A percentile compares a stretch with the other conserved stretches of the same genome.
phyloP scores from a whole-genome alignment of 805 yeast genomes.

The Zygotorulaspora chibaensis region DNA sequence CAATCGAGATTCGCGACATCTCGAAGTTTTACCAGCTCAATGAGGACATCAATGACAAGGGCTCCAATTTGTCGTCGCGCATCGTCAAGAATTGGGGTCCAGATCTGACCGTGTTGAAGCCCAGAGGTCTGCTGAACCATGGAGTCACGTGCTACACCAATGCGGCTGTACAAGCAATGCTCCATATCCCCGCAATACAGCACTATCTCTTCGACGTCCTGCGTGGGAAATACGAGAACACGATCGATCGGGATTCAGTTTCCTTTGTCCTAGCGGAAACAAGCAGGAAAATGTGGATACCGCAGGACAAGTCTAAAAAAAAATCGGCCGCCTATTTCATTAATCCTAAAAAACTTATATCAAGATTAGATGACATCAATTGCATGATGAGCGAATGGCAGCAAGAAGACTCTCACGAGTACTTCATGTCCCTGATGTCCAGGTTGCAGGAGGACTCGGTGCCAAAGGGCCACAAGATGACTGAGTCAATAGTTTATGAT shows the following conservation, averaged over 20 bases:
- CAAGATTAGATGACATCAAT: constrained; percentile 74
- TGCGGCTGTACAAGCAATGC: constrained; percentile 85
- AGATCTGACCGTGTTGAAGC: constrained; percentile 42
- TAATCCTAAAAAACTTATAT: constrained; percentile 71
- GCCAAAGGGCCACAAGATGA: constrained; percentile 82
- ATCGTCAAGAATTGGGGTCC: constrained; percentile 69
- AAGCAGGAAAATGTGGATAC: constrained; percentile 62
- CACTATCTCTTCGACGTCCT: constrained; percentile 71
- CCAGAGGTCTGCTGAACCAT: constrained; percentile 76
- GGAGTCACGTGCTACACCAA: constrained; percentile 98
- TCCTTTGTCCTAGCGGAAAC: constrained; percentile 65
- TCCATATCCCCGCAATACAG: constrained; percentile 87
- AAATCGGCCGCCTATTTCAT: constrained; percentile 39
- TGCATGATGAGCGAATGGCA: constrained; percentile 98
- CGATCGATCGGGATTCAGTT: constrained; percentile 53
- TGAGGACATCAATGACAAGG: constrained; percentile 56
- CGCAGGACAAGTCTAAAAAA: constrained; percentile 39
- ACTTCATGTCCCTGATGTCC: constrained; percentile 86
- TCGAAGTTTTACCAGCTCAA: constrained; percentile 52
- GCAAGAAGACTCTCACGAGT: constrained; percentile 97
- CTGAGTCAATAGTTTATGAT: constrained; percentile 79
- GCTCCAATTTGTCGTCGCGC: constrained; percentile 54
- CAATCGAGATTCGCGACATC: constrained; percentile 47
- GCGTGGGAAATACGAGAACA: constrained; percentile 46
- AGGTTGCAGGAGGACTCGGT: constrained; percentile 88